phyloP scores from a whole-genome alignment of 83 land plant species.

The Picea mariana region DNA sequence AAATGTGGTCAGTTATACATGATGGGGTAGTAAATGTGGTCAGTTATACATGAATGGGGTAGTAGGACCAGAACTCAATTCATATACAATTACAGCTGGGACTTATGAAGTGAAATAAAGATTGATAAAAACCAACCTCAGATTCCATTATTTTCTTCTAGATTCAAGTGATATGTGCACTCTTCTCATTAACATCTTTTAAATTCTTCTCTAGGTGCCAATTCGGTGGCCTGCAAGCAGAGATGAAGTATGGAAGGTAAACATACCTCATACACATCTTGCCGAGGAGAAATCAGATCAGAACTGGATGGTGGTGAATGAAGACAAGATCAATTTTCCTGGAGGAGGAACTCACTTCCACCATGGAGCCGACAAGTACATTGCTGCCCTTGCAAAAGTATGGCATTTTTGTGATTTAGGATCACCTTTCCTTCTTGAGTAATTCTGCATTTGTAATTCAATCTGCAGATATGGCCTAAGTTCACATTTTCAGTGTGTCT shows the following conservation, averaged over 20 bases:
- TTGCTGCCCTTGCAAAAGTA: conserved; percentile 77
- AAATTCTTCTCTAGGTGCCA: conserved; percentile 57
- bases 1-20: neutral
- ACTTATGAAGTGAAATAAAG: neutral
- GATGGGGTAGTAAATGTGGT: neutral
- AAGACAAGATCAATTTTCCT: conserved; percentile 91
- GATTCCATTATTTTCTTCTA: neutral
- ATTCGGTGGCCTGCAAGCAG: conserved; percentile 93
- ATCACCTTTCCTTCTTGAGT: neutral
- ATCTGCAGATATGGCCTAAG: neutral
- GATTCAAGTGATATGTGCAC: neutral
- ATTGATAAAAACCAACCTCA: neutral
- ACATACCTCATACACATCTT: conserved; percentile 93
- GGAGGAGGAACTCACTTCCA: conserved; percentile 99
- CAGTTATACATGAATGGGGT: neutral
- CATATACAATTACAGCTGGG: neutral
- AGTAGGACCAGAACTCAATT: neutral
- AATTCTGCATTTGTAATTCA: neutral
- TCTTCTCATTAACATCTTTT: neutral
- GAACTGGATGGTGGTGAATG: conserved; percentile 93
- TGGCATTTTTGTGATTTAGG: conserved; percentile 1
- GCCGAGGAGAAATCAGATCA: conserved; percentile 93
- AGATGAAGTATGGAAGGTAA: conserved; percentile 96
- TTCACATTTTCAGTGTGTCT: neutral
- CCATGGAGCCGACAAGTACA: conserved; percentile 95